These are phyloP conservation scores for Tetrastigma voinierianum DNA, from an alignment of 164 flowering plant genomes.

Conservation along the genomic window DNA sequence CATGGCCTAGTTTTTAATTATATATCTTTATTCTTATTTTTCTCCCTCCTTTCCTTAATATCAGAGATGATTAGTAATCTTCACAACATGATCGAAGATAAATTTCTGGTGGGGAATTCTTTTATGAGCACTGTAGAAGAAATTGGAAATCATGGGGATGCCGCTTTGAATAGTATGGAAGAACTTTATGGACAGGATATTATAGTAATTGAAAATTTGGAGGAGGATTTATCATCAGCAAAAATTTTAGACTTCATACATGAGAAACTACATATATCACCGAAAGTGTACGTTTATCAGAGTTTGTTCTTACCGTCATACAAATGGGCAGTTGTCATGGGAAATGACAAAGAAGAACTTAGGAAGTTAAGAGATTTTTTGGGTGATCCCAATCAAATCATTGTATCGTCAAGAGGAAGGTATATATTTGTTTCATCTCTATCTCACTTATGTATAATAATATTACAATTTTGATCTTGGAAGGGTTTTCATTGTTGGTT, in stretches of 20 bases:
- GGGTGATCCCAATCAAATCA: conserved; percentile 35
- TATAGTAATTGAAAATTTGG: conserved; percentile 50
- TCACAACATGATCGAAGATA: conserved; percentile 9
- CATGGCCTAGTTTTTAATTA: too few species aligned
- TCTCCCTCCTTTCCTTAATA: background rate
- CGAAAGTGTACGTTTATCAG: conserved; percentile 40
- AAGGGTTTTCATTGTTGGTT: too few species aligned
- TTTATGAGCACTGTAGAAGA: conserved; percentile 8
- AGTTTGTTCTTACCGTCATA: conserved; percentile 29
- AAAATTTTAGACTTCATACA: conserved; percentile 38
- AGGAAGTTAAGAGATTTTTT: conserved; percentile 31
- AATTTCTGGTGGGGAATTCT: background rate
- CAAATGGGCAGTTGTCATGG: conserved; percentile 39
- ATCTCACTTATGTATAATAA: too few species aligned
- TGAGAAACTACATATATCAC: conserved; percentile 19
- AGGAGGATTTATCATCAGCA: conserved; percentile 37
- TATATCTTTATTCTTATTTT: too few species aligned
- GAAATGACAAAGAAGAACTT: conserved; percentile 29
- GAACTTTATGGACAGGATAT: conserved; percentile 6
- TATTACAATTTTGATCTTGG: too few species aligned
- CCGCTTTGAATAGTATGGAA: too few species aligned
- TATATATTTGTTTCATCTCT: conserved; percentile 6
- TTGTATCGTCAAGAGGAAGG: conserved; percentile 53
- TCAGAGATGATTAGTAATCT: conserved; percentile 13
- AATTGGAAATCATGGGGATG: background rate